phyloP scores from a whole-genome alignment of 2,329 filamentous ascomycete genomes.

The Talaromyces sp. region DNA sequence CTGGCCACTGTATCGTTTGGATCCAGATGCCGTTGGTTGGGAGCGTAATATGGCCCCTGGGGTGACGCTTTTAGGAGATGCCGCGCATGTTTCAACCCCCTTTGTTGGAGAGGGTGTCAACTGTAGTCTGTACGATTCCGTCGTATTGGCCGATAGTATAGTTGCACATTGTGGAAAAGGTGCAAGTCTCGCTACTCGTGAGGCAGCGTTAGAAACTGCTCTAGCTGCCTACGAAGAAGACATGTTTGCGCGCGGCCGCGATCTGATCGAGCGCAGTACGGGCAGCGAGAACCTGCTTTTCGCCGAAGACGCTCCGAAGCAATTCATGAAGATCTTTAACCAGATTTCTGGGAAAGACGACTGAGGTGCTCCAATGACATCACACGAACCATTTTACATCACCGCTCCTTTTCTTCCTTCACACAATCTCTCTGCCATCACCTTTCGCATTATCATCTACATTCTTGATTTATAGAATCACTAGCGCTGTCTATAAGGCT shows the following conservation, averaged over 20 bases:
- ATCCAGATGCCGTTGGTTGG: conserved; percentile 16
- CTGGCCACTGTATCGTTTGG: conserved; percentile 20
- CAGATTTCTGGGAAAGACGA: no score
- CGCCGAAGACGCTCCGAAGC: neutral
- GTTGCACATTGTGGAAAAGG: neutral
- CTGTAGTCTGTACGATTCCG: conserved; percentile 22
- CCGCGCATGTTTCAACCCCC: conserved; percentile 17
- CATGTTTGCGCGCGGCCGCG: conserved; percentile 18
- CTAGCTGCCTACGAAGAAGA: conserved; percentile 18
- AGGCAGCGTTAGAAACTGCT: conserved; percentile 14
- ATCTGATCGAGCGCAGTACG: conserved; percentile 4
- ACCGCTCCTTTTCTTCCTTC: no score
- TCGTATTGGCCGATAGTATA: conserved; percentile 15
- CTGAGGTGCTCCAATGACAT: no score
- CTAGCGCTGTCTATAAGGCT: no score
- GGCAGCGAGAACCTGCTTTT: neutral
- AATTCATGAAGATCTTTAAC: neutral
- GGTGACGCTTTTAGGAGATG: conserved; percentile 24
- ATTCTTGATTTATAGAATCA: no score
- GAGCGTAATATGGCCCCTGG: conserved; percentile 15
- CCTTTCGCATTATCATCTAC: no score
- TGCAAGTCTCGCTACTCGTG: neutral
- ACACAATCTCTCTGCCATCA: no score
- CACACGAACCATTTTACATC: no score
- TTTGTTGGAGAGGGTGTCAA: conserved; percentile 25